phyloP scores from a whole-genome alignment of 2,329 filamentous ascomycete species.

The Kalmusia sp. region DNA sequence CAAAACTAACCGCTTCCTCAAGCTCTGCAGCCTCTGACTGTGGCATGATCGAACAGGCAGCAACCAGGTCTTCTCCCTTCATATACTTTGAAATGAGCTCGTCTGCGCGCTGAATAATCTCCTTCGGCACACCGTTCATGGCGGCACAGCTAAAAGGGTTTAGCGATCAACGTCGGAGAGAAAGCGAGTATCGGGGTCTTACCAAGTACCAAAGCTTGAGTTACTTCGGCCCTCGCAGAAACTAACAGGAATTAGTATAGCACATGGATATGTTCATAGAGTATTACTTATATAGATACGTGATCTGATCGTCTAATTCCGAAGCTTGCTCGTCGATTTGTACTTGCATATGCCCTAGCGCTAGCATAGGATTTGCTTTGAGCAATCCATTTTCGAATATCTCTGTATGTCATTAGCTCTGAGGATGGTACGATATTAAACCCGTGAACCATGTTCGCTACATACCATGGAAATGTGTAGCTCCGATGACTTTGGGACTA shows the following conservation, averaged over 20 bases:
- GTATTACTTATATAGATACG: conserved; percentile 72
- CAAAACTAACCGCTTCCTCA: conserved; percentile 65
- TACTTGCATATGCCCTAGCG: conserved; percentile 76
- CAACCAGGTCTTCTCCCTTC: conserved; percentile 77
- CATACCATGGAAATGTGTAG: conserved; percentile 69
- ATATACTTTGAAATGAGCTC: conserved; percentile 72
- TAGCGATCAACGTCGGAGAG: conserved; percentile 5
- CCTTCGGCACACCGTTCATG: conserved; percentile 79
- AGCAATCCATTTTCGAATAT: conserved; percentile 73
- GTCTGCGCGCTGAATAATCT: conserved; percentile 78
- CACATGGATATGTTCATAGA: not conserved
- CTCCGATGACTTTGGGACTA: conserved; percentile 66
- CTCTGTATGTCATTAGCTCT: conserved; percentile 54
- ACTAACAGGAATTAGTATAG: conserved; percentile 38
- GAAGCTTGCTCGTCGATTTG: conserved; percentile 61
- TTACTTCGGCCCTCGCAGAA: conserved; percentile 70
- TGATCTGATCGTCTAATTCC: conserved; percentile 67
- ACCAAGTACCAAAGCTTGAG: conserved; percentile 82
- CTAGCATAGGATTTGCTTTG: conserved; percentile 56
- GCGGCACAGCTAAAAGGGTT: conserved; percentile 69
- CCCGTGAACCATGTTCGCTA: too few relatives aligned
- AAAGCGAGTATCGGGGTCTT: conserved; percentile 15
- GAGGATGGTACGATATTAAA: conserved; percentile 61
- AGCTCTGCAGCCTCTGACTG: conserved; percentile 69
- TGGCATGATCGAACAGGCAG: conserved; percentile 73